Evolutionary conservation across 306 rosid species (phyloP).

Genomic region (Vigna nakashimae): DNA sequence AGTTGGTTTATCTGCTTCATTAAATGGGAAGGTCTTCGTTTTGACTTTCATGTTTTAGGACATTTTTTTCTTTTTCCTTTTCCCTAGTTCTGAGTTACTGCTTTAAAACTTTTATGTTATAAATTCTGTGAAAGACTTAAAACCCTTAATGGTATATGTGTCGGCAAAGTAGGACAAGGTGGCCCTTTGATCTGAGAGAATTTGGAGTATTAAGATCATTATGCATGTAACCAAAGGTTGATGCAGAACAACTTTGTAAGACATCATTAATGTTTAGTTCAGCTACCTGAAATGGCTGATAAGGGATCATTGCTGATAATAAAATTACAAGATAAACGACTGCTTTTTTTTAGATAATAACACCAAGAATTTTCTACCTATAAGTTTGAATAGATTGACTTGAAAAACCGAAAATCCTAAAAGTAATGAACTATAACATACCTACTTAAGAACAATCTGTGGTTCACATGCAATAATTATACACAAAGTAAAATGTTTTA

Average conservation of each 20-base stretch:
- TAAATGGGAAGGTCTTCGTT: conserved; percentile 32
- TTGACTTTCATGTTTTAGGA: conserved; percentile 36
- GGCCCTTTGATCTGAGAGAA: neutral
- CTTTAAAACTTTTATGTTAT: neutral
- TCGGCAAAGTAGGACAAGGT: neutral
- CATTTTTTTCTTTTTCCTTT: neutral
- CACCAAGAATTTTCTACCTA: conserved; percentile 37
- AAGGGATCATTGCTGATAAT: neutral
- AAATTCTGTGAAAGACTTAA: neutral
- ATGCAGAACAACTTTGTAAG: neutral
- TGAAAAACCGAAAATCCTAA: conserved; percentile 23
- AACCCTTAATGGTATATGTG: neutral
- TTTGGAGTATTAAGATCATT: neutral
- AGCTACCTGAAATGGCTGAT: conserved; percentile 34
- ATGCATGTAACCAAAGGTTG: neutral
- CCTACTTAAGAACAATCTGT: conserved; percentile 21
- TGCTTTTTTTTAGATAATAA: neutral
- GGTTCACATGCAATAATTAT: neutral
- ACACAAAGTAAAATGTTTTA: conserved; percentile 11
- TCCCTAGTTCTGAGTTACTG: neutral
- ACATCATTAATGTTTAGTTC: conserved; percentile 37
- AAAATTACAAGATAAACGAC: neutral
- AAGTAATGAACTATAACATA: neutral
- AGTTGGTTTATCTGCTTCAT: conserved; percentile 56
- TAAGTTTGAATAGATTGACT: conserved; percentile 30